Percentiles rank a stretch among this genome's conserved stretches.
phyloP scores from a whole-genome alignment of 2,329 filamentous ascomycete genomes.

The Diaporthe vexans region DNA sequence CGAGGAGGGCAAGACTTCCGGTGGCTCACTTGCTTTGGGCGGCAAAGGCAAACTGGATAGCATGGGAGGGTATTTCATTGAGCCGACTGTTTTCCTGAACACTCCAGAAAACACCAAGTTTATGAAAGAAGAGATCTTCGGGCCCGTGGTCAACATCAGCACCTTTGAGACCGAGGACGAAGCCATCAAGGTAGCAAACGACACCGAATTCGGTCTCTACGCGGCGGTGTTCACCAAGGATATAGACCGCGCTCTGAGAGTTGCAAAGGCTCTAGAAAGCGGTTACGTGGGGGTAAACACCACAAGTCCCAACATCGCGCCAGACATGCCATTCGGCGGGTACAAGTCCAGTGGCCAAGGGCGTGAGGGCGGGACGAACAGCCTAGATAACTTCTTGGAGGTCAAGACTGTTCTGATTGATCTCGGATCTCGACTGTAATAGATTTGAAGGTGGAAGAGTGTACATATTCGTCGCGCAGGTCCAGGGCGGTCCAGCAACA shows the following conservation, averaged over 20 bases:
- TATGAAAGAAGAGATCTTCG: slow-evolving; percentile 74
- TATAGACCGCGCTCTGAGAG: slow-evolving; percentile 59
- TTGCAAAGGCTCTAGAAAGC: slow-evolving; percentile 67
- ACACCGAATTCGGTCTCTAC: slow-evolving; percentile 69
- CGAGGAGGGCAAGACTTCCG: slow-evolving; percentile 57
- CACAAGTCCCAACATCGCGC: slow-evolving; percentile 54
- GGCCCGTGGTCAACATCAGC: slow-evolving; percentile 72
- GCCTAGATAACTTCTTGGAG: slow-evolving; percentile 54
- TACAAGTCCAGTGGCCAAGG: slow-evolving; percentile 57
- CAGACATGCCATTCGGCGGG: slow-evolving; percentile 58
- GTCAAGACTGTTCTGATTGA: slow-evolving; percentile 51
- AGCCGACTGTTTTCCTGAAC: slow-evolving; percentile 62
- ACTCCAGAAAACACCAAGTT: slow-evolving; percentile 60
- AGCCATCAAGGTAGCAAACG: slow-evolving; percentile 66
- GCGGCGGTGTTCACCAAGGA: slow-evolving; percentile 69
- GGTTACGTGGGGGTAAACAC: slow-evolving; percentile 73
- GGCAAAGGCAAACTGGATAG: slow-evolving; percentile 48
- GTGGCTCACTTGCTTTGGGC: slow-evolving; percentile 51
- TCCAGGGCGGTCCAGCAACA: no score
- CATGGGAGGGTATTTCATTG: slow-evolving; percentile 56
- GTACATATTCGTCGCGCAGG: neutral
- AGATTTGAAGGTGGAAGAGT: neutral
- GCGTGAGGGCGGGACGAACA: slow-evolving; percentile 53
- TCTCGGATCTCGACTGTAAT: slow-evolving; percentile 43
- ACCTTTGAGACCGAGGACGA: slow-evolving; percentile 71